Evolutionary conservation across 345 rosid species (phyloP).

Genomic region (Populus euphratica): DNA sequence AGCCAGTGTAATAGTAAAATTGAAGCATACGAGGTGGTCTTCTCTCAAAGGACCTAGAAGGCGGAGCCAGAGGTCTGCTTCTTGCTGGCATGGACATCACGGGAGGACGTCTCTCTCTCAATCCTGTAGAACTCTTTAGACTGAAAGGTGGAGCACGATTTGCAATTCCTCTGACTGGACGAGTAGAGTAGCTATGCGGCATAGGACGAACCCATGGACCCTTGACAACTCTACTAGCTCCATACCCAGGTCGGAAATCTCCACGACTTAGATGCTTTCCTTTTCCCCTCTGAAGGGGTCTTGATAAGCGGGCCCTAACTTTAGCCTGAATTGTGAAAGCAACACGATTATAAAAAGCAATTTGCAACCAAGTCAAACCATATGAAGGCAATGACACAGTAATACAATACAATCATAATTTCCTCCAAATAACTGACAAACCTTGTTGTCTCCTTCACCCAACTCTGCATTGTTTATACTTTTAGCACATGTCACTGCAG

Average conservation of each 20-base stretch:
- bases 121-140: conserved; percentile 50
- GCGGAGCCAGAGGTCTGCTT: conserved; percentile 64
- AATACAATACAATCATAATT: conserved; percentile 4
- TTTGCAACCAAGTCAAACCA: not conserved
- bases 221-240: conserved; percentile 53
- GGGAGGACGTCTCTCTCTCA: conserved; percentile 78
- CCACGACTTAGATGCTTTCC: conserved; percentile 55
- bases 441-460: conserved; percentile 83
- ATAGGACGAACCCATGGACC: conserved; percentile 66
- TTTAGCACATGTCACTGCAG: conserved; percentile 90
- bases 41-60: conserved; percentile 76
- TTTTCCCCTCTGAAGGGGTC: conserved; percentile 87
- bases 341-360: not conserved
- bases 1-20: not conserved
- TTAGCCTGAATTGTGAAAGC: conserved; percentile 52
- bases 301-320: conserved; percentile 92
- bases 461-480: conserved; percentile 82
- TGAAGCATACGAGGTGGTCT: conserved; percentile 67
- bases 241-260: conserved; percentile 60
- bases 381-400: conserved; percentile 6
- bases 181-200: conserved; percentile 43
- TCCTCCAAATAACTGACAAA: conserved; percentile 22
- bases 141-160: conserved; percentile 52
- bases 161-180: conserved; percentile 44
- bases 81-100: conserved; percentile 64